A percentile compares a stretch with the other conserved stretches of the same genome.
These are phyloP conservation scores for Hymenoscyphus fraxineus DNA, from an alignment of 2,329 filamentous ascomycete species.

Conservation along the genomic window DNA sequence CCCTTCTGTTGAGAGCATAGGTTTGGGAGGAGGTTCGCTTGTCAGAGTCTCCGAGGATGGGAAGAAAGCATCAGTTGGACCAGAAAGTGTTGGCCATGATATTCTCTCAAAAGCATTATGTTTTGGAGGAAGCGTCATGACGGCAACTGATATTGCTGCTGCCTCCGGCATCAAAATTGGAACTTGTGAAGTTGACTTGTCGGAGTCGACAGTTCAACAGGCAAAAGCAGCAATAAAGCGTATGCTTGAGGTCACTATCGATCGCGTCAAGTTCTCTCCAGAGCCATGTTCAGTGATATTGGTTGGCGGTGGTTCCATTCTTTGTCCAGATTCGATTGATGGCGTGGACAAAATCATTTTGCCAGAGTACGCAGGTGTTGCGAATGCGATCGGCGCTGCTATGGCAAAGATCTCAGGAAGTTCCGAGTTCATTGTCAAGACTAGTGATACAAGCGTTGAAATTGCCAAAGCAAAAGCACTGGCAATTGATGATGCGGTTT, in stretches of 20 bases:
- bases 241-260: conserved; percentile 50
- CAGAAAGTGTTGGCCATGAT: conserved; percentile 51
- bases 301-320: conserved; percentile 53
- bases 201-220: conserved; percentile 16
- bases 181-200: conserved; percentile 10
- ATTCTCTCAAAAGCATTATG: conserved; percentile 45
- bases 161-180: conserved; percentile 26
- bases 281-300: conserved; percentile 49
- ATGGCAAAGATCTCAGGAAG: conserved; percentile 30
- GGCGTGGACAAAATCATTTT: conserved; percentile 48
- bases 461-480: neutral
- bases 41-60: conserved; percentile 29
- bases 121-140: conserved; percentile 51
- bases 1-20: conserved; percentile 52
- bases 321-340: conserved; percentile 41
- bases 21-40: conserved; percentile 52
- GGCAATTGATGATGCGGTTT: neutral
- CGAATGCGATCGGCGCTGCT: conserved; percentile 58
- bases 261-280: conserved; percentile 53
- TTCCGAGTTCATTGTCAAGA: neutral
- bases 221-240: conserved; percentile 32
- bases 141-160: conserved; percentile 50
- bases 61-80: conserved; percentile 43
- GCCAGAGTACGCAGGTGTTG: conserved; percentile 49
- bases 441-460: neutral